Evolutionary conservation across 2,329 filamentous ascomycete species (phyloP).

Genomic region (Ophiosphaerella narmari): DNA sequence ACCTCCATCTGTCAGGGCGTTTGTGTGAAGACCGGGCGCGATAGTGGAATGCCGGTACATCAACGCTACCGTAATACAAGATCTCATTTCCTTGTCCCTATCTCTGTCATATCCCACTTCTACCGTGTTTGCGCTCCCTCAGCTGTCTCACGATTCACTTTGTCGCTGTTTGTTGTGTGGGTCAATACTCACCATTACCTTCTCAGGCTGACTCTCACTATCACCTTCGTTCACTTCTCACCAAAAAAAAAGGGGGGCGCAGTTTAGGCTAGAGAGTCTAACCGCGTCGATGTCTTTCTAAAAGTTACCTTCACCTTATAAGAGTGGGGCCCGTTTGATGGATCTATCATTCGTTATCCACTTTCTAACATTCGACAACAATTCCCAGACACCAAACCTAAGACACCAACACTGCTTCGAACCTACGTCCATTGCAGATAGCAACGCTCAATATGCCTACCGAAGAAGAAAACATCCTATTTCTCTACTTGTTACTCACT

Average conservation of each 20-base stretch:
- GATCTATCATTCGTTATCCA: constrained; percentile 1
- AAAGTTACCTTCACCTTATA: constrained; percentile 14
- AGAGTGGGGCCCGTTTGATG: background rate
- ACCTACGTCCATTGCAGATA: background rate
- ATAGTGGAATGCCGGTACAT: background rate
- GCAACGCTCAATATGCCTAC: constrained; percentile 29
- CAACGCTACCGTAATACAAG: no score
- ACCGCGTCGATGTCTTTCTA: constrained; percentile 6
- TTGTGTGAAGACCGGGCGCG: background rate
- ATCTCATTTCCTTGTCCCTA: no score
- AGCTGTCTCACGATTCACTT: background rate
- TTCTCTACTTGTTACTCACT: constrained; percentile 38
- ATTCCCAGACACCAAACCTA: background rate
- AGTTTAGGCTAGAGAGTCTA: constrained; percentile 12
- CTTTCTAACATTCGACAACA: constrained; percentile 1
- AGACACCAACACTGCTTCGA: background rate
- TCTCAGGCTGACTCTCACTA: constrained; percentile 6
- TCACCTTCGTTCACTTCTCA: background rate
- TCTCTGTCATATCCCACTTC: background rate
- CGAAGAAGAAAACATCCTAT: constrained; percentile 34
- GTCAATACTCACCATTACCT: constrained; percentile 15
- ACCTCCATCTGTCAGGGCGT: no score
- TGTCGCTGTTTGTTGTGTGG: background rate
- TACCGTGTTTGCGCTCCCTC: background rate
- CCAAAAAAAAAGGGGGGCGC: background rate